These are phyloP conservation scores for Guyanaporus albipodus DNA, from an alignment of 768 basidiomycete genomes.

Conservation along the genomic window DNA sequence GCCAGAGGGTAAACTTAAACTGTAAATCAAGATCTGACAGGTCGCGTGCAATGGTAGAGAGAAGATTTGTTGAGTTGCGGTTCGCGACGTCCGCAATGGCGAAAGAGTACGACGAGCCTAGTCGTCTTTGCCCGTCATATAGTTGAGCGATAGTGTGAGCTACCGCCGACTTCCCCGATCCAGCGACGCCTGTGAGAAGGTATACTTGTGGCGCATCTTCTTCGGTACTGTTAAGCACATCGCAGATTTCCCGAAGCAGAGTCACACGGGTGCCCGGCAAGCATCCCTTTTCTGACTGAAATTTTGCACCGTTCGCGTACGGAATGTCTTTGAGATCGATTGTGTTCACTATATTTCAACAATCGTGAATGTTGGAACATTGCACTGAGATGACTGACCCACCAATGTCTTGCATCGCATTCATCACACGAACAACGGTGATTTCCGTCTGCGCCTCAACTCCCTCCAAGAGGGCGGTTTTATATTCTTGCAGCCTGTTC, in stretches of 20 bases:
- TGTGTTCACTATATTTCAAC: constrained; percentile 13
- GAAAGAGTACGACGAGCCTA: constrained; percentile 34
- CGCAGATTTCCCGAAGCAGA: constrained; percentile 17
- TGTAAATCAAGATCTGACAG: constrained; percentile 32
- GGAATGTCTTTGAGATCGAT: constrained; percentile 19
- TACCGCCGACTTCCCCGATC: constrained; percentile 32
- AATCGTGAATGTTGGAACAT: not conserved
- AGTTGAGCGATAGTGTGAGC: constrained; percentile 29
- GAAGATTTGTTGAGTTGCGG: constrained; percentile 25
- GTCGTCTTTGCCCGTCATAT: constrained; percentile 24
- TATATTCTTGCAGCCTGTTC: constrained; percentile 16
- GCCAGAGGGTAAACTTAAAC: constrained; percentile 16
- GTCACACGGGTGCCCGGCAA: constrained; percentile 19
- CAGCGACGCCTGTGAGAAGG: constrained; percentile 26
- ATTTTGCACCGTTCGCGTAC: constrained; percentile 23
- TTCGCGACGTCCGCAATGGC: constrained; percentile 9
- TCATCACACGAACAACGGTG: constrained; percentile 22
- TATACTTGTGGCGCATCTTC: constrained; percentile 20
- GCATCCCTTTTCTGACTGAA: constrained; percentile 18
- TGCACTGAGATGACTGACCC: not conserved
- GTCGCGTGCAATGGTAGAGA: constrained; percentile 33
- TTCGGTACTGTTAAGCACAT: constrained; percentile 11
- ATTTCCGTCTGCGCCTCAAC: constrained; percentile 13
- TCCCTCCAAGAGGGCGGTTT: constrained; percentile 14
- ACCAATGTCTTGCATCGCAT: constrained; percentile 7